Evolutionary conservation across 495 filamentous ascomycete genomes (phyloP).

Genomic region (Trichoderma virens): DNA sequence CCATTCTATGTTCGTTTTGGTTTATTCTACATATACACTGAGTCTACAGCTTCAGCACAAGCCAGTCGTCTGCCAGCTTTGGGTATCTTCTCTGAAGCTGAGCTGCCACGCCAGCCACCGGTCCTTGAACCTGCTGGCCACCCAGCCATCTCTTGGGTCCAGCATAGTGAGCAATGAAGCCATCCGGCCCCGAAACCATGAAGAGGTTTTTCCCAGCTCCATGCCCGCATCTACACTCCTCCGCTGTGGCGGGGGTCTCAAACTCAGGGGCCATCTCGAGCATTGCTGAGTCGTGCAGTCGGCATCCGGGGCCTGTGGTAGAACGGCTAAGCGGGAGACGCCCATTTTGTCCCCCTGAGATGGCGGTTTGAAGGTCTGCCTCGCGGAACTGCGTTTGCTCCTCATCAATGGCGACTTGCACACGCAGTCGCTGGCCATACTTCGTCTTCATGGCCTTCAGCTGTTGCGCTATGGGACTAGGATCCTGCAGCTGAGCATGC

Average conservation of each 20-base stretch:
- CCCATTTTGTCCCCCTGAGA: neutral
- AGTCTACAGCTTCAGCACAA: slow-evolving; percentile 43
- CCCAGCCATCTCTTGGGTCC: slow-evolving; percentile 67
- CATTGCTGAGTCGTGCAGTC: neutral
- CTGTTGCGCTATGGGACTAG: slow-evolving; percentile 44
- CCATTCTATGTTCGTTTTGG: neutral
- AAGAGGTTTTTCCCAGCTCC: slow-evolving; percentile 48
- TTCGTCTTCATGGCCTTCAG: slow-evolving; percentile 49
- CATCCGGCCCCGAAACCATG: slow-evolving; percentile 80
- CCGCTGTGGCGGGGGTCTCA: slow-evolving; percentile 11
- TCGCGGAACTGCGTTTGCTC: slow-evolving; percentile 37
- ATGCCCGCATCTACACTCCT: slow-evolving; percentile 13
- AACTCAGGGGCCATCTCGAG: slow-evolving; percentile 9
- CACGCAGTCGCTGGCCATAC: slow-evolving; percentile 47
- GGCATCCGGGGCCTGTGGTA: neutral
- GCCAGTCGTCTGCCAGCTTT: slow-evolving; percentile 28
- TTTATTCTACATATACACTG: neutral
- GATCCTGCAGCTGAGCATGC: neutral
- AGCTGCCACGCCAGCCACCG: slow-evolving; percentile 35
- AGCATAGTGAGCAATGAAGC: slow-evolving; percentile 73
- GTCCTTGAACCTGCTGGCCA: slow-evolving; percentile 66
- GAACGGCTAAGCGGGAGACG: neutral
- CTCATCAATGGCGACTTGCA: slow-evolving; percentile 74
- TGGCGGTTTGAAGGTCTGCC: neutral
- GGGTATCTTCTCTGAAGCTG: slow-evolving; percentile 20